Evolutionary conservation across 179 eudicot genomes (phyloP).

Genomic region (Vitellaria paradoxa): DNA sequence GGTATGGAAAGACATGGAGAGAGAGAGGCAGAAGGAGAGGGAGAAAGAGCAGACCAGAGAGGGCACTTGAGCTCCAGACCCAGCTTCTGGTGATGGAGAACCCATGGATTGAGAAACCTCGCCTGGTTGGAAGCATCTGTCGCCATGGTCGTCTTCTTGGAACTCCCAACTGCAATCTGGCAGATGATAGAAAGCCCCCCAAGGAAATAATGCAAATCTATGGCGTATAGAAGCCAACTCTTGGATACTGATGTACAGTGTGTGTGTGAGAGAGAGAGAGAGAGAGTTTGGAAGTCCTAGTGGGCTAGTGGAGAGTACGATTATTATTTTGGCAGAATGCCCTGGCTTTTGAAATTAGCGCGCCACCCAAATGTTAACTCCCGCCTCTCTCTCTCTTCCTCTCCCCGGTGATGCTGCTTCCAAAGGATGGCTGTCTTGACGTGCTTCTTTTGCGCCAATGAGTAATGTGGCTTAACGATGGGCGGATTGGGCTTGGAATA

Average conservation of each 20-base stretch:
- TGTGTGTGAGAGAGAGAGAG: neutral
- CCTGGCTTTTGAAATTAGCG: neutral
- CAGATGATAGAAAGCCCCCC: too few relatives aligned
- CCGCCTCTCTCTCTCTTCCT: too few relatives aligned
- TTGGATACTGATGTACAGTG: too few relatives aligned
- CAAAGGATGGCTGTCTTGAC: too few relatives aligned
- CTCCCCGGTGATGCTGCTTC: too few relatives aligned
- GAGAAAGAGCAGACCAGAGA: constrained; percentile 42
- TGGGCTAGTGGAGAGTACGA: neutral
- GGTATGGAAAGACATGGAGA: too few relatives aligned
- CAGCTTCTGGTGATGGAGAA: constrained; percentile 68
- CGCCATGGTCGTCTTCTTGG: constrained; percentile 19
- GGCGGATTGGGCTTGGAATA: too few relatives aligned
- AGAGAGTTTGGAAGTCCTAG: neutral
- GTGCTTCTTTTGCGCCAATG: too few relatives aligned
- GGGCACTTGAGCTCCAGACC: constrained; percentile 86
- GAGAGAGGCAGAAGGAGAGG: neutral
- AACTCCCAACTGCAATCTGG: too few relatives aligned
- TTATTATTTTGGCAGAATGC: neutral
- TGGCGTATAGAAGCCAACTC: too few relatives aligned
- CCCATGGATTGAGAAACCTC: constrained; percentile 56
- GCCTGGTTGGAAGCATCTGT: constrained; percentile 40
- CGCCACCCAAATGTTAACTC: constrained; percentile 2
- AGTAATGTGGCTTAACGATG: too few relatives aligned
- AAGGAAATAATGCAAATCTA: too few relatives aligned